A percentile compares a stretch with the other conserved stretches of the same genome.
Conservation (phyloP, 345 rosid genomes). For the Triadica sebifera region DNA sequence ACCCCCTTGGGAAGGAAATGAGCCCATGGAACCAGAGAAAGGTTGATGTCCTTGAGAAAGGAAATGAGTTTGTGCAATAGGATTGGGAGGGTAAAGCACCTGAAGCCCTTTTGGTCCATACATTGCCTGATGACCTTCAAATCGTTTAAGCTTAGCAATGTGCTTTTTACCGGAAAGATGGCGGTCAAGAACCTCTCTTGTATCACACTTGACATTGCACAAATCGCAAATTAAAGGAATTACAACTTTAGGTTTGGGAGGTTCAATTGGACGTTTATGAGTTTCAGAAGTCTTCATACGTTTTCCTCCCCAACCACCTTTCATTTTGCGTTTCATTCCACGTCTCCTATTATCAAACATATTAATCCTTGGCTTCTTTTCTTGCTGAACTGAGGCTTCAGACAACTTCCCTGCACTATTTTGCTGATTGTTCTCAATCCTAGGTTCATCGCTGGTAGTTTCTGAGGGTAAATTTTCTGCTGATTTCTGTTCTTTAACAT, state of each 20-base stretch:
- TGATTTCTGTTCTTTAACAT: constrained; percentile 6
- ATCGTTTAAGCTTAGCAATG: constrained; percentile 33
- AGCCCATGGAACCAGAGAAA: constrained; percentile 9
- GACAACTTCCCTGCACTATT: background rate
- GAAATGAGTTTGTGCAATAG: constrained; percentile 15
- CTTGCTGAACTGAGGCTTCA: constrained; percentile 8
- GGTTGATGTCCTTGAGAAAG: constrained; percentile 17
- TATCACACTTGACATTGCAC: constrained; percentile 41
- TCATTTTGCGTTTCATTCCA: constrained; percentile 31
- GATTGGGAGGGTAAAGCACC: constrained; percentile 40
- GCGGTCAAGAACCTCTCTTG: constrained; percentile 29
- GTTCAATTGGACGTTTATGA: constrained; percentile 15
- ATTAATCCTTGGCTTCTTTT: constrained; percentile 9
- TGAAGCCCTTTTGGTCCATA: constrained; percentile 33
- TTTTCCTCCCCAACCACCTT: constrained; percentile 26
- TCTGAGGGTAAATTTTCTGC: constrained; percentile 3
- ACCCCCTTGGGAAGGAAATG: constrained; percentile 13
- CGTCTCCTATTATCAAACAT: constrained; percentile 14
- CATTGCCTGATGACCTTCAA: constrained; percentile 32
- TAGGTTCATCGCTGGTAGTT: constrained; percentile 10
- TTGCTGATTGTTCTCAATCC: constrained; percentile 3
- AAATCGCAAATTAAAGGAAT: constrained; percentile 35
- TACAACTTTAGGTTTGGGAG: constrained; percentile 29
- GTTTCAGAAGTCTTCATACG: constrained; percentile 17
- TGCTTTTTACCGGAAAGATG: constrained; percentile 45